These are phyloP conservation scores for Pseudotsuga menziesii DNA, from an alignment of 75 land plant genomes.

Conservation along the genomic window DNA sequence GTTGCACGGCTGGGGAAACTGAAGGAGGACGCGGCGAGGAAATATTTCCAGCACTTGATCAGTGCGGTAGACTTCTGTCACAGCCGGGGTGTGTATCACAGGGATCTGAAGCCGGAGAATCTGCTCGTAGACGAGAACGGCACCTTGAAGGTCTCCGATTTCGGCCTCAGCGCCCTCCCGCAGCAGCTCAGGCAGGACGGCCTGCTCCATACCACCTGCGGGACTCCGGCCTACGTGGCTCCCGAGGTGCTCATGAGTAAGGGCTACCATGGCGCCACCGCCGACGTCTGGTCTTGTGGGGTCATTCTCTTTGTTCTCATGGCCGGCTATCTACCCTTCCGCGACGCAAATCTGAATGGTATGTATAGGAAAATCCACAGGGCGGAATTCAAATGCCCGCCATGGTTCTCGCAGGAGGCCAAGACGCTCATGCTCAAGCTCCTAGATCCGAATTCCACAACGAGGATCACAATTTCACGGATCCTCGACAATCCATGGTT, in stretches of 20 bases:
- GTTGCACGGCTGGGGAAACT: conserved; percentile 13
- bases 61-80: conserved; percentile 56
- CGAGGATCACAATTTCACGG: conserved; percentile 20
- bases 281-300: conserved; percentile 58
- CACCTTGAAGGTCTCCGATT: conserved; percentile 53
- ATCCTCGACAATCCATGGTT: conserved; percentile 21
- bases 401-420: conserved; percentile 44
- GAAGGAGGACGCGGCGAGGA: conserved; percentile 44
- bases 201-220: conserved; percentile 61
- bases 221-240: conserved; percentile 66
- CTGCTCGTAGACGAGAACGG: conserved; percentile 49
- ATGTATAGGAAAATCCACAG: conserved; percentile 28
- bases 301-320: conserved; percentile 29
- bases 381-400: conserved; percentile 38
- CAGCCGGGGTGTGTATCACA: conserved; percentile 51
- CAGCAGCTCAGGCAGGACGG: conserved; percentile 51
- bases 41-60: conserved; percentile 60
- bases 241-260: conserved; percentile 54
- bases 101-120: conserved; percentile 64
- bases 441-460: conserved; percentile 39
- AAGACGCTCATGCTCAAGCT: conserved; percentile 25
- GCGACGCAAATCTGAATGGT: conserved; percentile 1
- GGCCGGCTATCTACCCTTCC: conserved; percentile 24
- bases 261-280: conserved; percentile 54
- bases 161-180: conserved; percentile 54